Percentiles rank a stretch among this genome's conserved stretches.
Conservation (phyloP, 2,329 filamentous ascomycete species). For the Ceratocystis cacaofunesta region DNA sequence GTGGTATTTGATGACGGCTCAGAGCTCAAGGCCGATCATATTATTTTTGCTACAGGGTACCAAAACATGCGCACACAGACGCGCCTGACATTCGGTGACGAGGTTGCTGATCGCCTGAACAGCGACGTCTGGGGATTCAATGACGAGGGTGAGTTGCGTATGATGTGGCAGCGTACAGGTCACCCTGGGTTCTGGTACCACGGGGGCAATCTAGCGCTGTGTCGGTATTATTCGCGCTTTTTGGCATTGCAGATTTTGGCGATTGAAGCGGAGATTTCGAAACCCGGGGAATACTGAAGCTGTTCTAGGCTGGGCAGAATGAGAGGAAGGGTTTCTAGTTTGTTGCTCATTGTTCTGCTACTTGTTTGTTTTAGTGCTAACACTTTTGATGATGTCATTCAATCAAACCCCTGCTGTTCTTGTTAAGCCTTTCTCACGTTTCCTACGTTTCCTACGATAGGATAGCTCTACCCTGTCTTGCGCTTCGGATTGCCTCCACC, state of each 20-base stretch:
- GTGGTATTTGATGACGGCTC: slow-evolving; percentile 38
- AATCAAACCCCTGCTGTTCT: not conserved
- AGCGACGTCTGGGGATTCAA: slow-evolving; percentile 50
- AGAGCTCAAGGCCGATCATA: slow-evolving; percentile 44
- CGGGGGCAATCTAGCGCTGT: slow-evolving; percentile 48
- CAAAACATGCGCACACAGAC: slow-evolving; percentile 53
- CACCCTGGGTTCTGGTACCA: slow-evolving; percentile 53
- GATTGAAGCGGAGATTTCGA: slow-evolving; percentile 26
- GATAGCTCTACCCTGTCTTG: not conserved
- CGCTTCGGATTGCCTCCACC: slow-evolving; percentile 1
- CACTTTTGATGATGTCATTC: not conserved
- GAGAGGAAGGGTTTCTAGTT: not conserved
- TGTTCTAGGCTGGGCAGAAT: not conserved
- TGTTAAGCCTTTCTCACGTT: not conserved
- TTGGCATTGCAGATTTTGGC: slow-evolving; percentile 40
- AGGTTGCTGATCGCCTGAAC: slow-evolving; percentile 39
- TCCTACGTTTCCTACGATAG: not conserved
- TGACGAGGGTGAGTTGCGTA: slow-evolving; percentile 39
- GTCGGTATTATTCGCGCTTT: slow-evolving; percentile 43
- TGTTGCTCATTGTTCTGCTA: too few species aligned
- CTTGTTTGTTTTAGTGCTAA: not conserved
- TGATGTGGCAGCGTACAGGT: slow-evolving; percentile 44
- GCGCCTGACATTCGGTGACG: slow-evolving; percentile 45
- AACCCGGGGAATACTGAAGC: slow-evolving; percentile 22
- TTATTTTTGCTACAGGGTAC: slow-evolving; percentile 50